These are phyloP conservation scores for Solanum ahanhuiri DNA, from an alignment of 257 asterid species.

Conservation along the genomic window DNA sequence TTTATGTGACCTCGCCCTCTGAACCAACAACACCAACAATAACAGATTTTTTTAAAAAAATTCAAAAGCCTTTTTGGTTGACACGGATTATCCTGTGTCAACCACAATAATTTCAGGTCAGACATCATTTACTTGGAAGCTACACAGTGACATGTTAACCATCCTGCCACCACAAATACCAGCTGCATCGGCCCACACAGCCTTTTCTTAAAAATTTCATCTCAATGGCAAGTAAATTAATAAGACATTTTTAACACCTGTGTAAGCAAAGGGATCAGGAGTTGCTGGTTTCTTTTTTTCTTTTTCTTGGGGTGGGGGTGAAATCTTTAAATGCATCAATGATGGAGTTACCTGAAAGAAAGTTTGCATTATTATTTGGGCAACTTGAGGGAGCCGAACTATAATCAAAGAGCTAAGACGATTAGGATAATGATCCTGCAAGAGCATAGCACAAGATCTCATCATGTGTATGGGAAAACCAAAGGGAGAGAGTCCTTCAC, in stretches of 20 bases:
- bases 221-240: not conserved
- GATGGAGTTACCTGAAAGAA: conserved; percentile 23
- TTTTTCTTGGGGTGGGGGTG: not conserved
- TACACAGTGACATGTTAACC: not conserved
- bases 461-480: conserved; percentile 35
- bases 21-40: not conserved
- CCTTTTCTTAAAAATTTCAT: not conserved
- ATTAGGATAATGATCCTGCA: conserved; percentile 44
- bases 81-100: not conserved
- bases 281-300: not conserved
- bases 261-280: not conserved
- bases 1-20: not conserved
- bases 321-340: not conserved
- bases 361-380: conserved; percentile 28
- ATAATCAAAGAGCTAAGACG: conserved; percentile 26
- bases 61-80: not conserved
- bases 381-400: conserved; percentile 29
- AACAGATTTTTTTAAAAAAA: not conserved
- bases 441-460: conserved; percentile 39
- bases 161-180: not conserved
- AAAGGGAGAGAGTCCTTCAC: conserved; percentile 34
- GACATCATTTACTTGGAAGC: not conserved
- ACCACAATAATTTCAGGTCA: not conserved
- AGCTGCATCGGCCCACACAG: not conserved
- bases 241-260: not conserved